Percentiles rank a stretch among this genome's conserved stretches.
Evolutionary conservation across 352 stramenopile genomes (phyloP).

Genomic region (Phytopythium montanum): DNA sequence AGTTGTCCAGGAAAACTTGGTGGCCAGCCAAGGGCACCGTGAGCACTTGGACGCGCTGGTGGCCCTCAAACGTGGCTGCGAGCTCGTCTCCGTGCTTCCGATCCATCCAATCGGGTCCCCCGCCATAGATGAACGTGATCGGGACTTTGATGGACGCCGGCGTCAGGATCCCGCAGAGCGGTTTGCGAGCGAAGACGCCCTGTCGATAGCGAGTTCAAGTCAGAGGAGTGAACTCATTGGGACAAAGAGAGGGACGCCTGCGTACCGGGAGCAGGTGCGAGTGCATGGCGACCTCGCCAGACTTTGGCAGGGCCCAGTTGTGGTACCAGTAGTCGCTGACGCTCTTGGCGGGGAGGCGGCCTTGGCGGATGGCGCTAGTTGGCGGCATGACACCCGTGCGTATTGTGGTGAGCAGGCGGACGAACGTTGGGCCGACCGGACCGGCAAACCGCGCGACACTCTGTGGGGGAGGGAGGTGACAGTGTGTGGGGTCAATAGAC

Average conservation of each 20-base stretch:
- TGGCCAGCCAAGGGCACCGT: slow-evolving; percentile 49
- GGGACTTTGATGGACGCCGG: slow-evolving; percentile 46
- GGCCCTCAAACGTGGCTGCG: slow-evolving; percentile 29
- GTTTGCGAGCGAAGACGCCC: slow-evolving; percentile 51
- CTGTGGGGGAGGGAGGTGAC: slow-evolving; percentile 9
- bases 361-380: slow-evolving; percentile 50
- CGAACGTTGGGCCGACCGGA: slow-evolving; percentile 43
- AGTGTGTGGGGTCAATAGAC: not conserved
- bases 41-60: slow-evolving; percentile 38
- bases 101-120: slow-evolving; percentile 71
- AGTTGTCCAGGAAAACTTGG: slow-evolving; percentile 73
- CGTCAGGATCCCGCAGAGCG: slow-evolving; percentile 54
- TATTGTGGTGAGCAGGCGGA: slow-evolving; percentile 38
- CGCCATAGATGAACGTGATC: slow-evolving; percentile 70
- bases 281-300: slow-evolving; percentile 63
- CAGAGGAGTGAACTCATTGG: not conserved
- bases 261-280: slow-evolving; percentile 55
- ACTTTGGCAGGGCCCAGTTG: slow-evolving; percentile 68
- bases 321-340: slow-evolving; percentile 71
- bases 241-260: not conserved
- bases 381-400: slow-evolving; percentile 56
- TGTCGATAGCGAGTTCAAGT: not conserved
- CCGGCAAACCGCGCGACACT: slow-evolving; percentile 47
- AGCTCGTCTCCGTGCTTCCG: slow-evolving; percentile 47
- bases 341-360: slow-evolving; percentile 30